Base-by-base conservation (phyloP, 148 eudicot species). In the Cornus florida region DNA sequence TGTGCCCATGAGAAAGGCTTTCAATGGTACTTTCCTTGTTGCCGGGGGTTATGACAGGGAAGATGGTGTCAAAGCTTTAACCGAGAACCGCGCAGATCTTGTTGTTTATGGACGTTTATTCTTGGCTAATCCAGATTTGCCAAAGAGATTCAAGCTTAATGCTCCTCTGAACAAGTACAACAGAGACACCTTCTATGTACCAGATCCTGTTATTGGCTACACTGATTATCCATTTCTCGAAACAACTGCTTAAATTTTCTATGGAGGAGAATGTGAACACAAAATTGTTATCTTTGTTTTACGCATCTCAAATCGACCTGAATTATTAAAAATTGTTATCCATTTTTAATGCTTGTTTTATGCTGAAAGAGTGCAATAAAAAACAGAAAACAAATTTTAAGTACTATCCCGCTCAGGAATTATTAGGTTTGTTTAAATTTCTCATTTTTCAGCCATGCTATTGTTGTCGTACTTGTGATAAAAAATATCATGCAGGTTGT, bases 141-240 rank as follows among this genome's bases (percentile, higher is more conserved):
- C 86, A 0, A 82, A 31, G 31, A 83, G 88, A 80, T 85, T 87
- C 79, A 82, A 75, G 46, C 74, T 89, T 28, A 35, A 87, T 81
- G 89, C 85, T 28, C 81, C 87, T 66, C 75, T 89, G 7, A 89
- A 89, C 65, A 83, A 82, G 86, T 87, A 89, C 69, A n/a, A 82
- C 7, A 72, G 90, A 70, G 84, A 84, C 3, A 87, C 89, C 1
- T 87, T 89, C 71, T 89, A 87, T 39, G 71, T 32, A 32, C 41
- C 84, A 0, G 90, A 89, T 75, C 90, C 90, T 24, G 71, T 89
- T 74, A 77, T 89, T 72, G 92, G 92, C 16, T 89, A 89, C 78
- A 87, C 87, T 2, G 90, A 89, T 81, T 89, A 89, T 65, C 87
- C 90, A 5, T 89, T 86, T 67, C 82, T 87, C 39, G 89, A 87